phyloP scores from a whole-genome alignment of 805 yeast species.

The Pichia heedii region DNA sequence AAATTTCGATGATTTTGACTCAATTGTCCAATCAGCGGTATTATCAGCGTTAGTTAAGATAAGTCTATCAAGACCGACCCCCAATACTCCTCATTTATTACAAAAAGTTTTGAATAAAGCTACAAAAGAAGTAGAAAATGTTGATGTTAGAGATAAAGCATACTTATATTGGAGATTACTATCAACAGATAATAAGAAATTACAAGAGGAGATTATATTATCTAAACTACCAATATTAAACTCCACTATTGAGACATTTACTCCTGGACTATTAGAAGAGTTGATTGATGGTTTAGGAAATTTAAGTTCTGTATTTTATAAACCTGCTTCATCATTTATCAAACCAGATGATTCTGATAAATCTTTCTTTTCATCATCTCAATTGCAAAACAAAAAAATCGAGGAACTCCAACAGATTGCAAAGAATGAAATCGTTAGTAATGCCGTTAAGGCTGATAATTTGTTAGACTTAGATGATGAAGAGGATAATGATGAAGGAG shows the following conservation, averaged over 20 bases:
- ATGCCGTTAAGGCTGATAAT: conserved; percentile 62
- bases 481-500: conserved; percentile 18
- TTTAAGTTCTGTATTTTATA: conserved; percentile 81
- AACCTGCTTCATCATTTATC: conserved; percentile 62
- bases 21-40: conserved; percentile 50
- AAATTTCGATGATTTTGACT: conserved; percentile 49
- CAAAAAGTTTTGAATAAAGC: conserved; percentile 55
- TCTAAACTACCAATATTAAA: conserved; percentile 62
- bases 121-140: conserved; percentile 57
- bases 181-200: conserved; percentile 34
- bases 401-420: conserved; percentile 77
- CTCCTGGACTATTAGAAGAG: conserved; percentile 57
- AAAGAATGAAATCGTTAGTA: conserved; percentile 55
- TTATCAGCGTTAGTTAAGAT: conserved; percentile 58
- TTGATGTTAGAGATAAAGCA: conserved; percentile 76
- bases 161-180: conserved; percentile 72
- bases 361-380: conserved; percentile 15
- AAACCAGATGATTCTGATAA: conserved; percentile 13
- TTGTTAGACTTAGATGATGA: conserved; percentile 80
- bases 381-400: conserved; percentile 42
- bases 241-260: conserved; percentile 62
- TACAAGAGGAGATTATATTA: conserved; percentile 46
- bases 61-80: conserved; percentile 27
- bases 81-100: conserved; percentile 32
- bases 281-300: conserved; percentile 72